Base-by-base conservation (phyloP, 2,329 filamentous ascomycete genomes). In the Ophiostoma ulmi region DNA sequence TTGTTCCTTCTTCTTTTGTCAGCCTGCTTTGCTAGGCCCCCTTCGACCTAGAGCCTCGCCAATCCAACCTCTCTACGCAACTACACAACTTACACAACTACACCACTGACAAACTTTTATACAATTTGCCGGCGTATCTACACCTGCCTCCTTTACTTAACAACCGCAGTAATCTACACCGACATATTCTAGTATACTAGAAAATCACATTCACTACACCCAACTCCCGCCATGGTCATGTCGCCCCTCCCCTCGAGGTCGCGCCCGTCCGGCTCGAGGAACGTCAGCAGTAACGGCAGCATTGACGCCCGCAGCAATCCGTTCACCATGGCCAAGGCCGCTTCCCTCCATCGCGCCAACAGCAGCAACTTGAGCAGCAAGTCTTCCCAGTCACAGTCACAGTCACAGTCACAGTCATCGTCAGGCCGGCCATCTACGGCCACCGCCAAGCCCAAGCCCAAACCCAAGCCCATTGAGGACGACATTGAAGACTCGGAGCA, bases 321-420 rank as follows among this genome's bases (percentile, higher is more conserved):
- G 0, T 74, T 74, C 20, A 70, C 72, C 1, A 61, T 73, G 11
- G 70, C 72, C 39, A 68, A 48, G n/a, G 39, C 48, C 0, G 69
- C 72, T 3, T 73, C 72, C 3, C 63, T 71, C 13, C 36, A 44
- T 20, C 70, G 72, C 39, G 48, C 68, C 22, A 65, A 65, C 36
- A 72, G 67, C 58, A 71, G 63, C 70, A 70, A 14, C 36, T 14
- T 31, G 31, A 69, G 64, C 69, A 52, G 48, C 65, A 70, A 68
- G 44, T 26, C 66, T 6, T 35, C 66, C 1, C 44, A 48, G 41
- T 48, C 44, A 6, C 44, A 48, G 44, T 48, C 41, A 11, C 39
- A 44, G 39, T 41, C 17, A 14, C n/a, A 64, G 22, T 72, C 38
- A 84, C 84, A 71, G 83, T 85, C 55, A 76, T 78, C 66, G 75